Evolutionary conservation across 305 asterid genomes (phyloP).

Genomic region (Andrographis paniculata): DNA sequence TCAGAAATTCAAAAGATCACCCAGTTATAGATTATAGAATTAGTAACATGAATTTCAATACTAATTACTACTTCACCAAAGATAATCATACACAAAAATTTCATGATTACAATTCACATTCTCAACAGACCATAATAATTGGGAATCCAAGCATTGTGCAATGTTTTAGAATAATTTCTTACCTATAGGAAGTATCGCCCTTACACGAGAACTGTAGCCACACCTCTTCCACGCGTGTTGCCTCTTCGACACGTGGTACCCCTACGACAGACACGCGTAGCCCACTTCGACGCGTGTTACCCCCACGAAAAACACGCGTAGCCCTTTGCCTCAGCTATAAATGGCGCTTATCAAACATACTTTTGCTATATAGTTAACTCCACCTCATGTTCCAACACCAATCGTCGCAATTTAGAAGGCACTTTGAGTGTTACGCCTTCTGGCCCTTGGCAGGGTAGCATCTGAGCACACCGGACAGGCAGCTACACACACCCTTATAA

Average conservation of each 20-base stretch:
- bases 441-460: constrained; percentile 38
- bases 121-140: neutral
- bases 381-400: constrained; percentile 80
- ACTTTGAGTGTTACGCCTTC: constrained; percentile 62
- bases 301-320: constrained; percentile 84
- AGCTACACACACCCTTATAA: constrained; percentile 66
- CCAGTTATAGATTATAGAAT: neutral
- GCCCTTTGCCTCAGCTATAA: constrained; percentile 98
- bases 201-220: constrained; percentile 85
- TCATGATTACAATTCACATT: neutral
- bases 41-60: too few relatives aligned
- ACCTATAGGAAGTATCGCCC: constrained; percentile 94
- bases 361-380: constrained; percentile 86
- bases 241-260: constrained; percentile 62
- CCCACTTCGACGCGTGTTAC: constrained; percentile 62
- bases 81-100: too few relatives aligned
- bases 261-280: constrained; percentile 82
- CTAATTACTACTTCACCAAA: too few relatives aligned
- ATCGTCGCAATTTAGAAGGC: constrained; percentile 41
- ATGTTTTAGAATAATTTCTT: too few relatives aligned
- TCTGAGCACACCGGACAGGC: constrained; percentile 55
- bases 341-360: constrained; percentile 90
- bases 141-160: too few relatives aligned
- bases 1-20: neutral
- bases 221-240: constrained; percentile 84